Evolutionary conservation across 306 rosid species (phyloP).

Genomic region (Cyclanthera cordifolia): DNA sequence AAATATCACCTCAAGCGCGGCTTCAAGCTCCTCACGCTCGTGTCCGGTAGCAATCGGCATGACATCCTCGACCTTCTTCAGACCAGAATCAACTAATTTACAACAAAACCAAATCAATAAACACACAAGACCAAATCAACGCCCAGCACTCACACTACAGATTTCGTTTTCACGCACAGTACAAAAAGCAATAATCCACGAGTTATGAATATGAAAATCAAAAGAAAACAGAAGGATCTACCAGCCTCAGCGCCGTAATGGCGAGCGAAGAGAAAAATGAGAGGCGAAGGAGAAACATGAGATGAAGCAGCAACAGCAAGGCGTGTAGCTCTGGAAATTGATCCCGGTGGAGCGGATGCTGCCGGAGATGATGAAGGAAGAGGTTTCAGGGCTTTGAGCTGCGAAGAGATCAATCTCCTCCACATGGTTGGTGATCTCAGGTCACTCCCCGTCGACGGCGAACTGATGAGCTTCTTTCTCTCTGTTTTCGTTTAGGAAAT

Average conservation of each 20-base stretch:
- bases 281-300: conserved; percentile 5
- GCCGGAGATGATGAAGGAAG: conserved; percentile 15
- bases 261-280: conserved; percentile 18
- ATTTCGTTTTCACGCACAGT: neutral
- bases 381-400: conserved; percentile 45
- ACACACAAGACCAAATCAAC: neutral
- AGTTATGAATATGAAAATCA: neutral
- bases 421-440: conserved; percentile 32
- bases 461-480: neutral
- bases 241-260: conserved; percentile 43
- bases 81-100: neutral
- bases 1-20: conserved; percentile 35
- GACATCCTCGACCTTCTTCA: conserved; percentile 60
- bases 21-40: conserved; percentile 87
- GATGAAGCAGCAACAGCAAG: conserved; percentile 8
- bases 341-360: conserved; percentile 33
- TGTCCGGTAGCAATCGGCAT: conserved; percentile 92
- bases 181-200: neutral
- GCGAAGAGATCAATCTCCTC: conserved; percentile 55
- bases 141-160: neutral
- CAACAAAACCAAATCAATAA: conserved; percentile 9
- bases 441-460: conserved; percentile 8
- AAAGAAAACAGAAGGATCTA: conserved; percentile 7
- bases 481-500: neutral
- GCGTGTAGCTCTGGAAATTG: conserved; percentile 28